phyloP scores from a whole-genome alignment of 768 basidiomycete genomes.

The Agrocybe praecox region DNA sequence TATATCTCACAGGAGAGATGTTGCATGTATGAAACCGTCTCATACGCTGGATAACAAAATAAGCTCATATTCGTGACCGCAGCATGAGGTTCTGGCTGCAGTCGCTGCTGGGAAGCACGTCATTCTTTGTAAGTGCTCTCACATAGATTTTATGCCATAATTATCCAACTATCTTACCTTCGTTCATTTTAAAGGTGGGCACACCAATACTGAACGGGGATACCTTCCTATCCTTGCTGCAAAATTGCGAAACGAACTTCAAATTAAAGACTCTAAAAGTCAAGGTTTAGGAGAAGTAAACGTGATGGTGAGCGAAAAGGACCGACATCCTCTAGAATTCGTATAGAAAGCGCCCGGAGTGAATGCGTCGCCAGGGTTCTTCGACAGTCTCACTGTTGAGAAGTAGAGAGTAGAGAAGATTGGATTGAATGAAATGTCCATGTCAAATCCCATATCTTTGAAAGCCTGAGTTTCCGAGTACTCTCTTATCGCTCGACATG shows the following conservation, averaged over 20 bases:
- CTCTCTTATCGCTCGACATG: conserved; percentile 13
- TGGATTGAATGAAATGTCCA: conserved; percentile 7
- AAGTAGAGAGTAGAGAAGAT: conserved; percentile 3
- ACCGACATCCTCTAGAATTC: conserved; percentile 74
- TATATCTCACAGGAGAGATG: conserved; percentile 95
- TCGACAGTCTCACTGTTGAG: neutral
- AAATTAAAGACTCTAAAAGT: conserved; percentile 30
- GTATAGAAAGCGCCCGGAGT: conserved; percentile 40
- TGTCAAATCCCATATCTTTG: neutral
- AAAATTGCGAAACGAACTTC: conserved; percentile 59
- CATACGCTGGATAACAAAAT: conserved; percentile 11
- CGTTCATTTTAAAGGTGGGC: conserved; percentile 59
- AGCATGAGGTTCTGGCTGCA: conserved; percentile 89
- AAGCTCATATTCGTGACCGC: conserved; percentile 21
- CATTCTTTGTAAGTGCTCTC: conserved; percentile 69
- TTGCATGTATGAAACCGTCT: conserved; percentile 60
- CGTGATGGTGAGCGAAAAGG: conserved; percentile 72
- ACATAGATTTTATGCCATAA: conserved; percentile 29
- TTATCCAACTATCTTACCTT: conserved; percentile 19
- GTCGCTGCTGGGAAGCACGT: conserved; percentile 78
- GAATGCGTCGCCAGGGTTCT: neutral
- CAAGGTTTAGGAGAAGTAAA: conserved; percentile 46
- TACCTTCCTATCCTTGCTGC: conserved; percentile 78
- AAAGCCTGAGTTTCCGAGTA: conserved; percentile 9
- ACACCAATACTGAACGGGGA: conserved; percentile 94